Base-by-base conservation (phyloP, 2,329 filamentous ascomycete species). In the Exophiala oligosperma region DNA sequence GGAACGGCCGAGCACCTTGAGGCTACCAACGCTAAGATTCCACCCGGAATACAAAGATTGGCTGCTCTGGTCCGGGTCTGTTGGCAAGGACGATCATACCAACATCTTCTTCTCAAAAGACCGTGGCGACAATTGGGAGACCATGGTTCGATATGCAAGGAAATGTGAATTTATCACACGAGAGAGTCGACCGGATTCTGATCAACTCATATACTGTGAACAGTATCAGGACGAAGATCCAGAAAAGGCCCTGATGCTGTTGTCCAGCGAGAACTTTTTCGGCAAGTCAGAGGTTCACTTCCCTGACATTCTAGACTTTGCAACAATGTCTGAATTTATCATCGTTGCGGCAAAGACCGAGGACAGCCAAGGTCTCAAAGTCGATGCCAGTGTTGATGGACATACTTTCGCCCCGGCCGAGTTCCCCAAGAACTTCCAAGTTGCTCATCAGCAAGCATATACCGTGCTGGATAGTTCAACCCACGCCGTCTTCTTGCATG, bases 261-360 rank as follows among this genome's bases (percentile, higher is more conserved):
- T 92, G 14, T 88, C 89, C 41, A 96, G 89, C 72, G 81, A 90
- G 44, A 86, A 95, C 68, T 91, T 88, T 75, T 95, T 95, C 69
- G 76, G 78, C 11, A 82, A 87, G 52, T 81, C 85, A 62, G 77
- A 78, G 12, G 77, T 84, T 23, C 81, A 85, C 58, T 86, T 89
- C 70, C 80, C 84, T 24, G 83, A 92, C 59, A 89, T 96, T 43
- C 85, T 88, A 66, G 88, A 89, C 66, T 97, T 96, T 73, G 93
- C 92, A 1, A 95, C 89, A 4, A 97, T 97, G 93, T 88, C 89
- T 40, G 94, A 99, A 71, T 99, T 96, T 72, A 94, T 99, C 68
- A 85, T 99, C 40, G 88, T 96, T 50, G 87, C 88, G 4, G 82
- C 82, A 48, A 78, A 83, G 61, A 68, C 70, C 4, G 82, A 88